Evolutionary conservation across 495 filamentous ascomycete genomes (phyloP), one percentile per base, ranked within the genome.

Genomic region (Hypoxylon crocopeplum): DNA sequence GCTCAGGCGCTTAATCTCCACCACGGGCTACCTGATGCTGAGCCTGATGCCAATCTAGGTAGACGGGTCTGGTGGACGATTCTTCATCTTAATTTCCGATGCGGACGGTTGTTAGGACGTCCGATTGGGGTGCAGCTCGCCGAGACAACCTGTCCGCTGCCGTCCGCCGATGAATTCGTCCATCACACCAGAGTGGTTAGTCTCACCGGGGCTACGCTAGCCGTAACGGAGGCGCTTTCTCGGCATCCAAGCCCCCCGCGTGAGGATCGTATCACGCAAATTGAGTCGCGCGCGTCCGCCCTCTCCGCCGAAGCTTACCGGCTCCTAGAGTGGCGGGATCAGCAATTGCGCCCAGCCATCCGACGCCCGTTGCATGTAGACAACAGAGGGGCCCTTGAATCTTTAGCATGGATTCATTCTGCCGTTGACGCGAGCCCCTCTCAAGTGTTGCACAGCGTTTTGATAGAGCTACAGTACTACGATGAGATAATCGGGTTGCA

Each of bases 11-110:
- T 74, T 2, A 62, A 71, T 41, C 33, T 64, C 10, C 49, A 69
- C 34, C 27, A 30, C n/a, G 46, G 55, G n/a, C 27, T 56, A 15
- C 49, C 21, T 4, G 51, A 54, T 3, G 38, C 52, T 15, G 39
- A 49, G 21, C 12, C 38, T 1, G 48, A 54, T 7, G 48, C 56
- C 15, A 30, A 58, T 13, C 24, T 62, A 15, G 52, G 51, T 12
- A 52, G 48, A 19, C 62, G 59, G 5, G 36, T 72, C 12, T 74
- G 70, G 72, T 72, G 72, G 72, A 71, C 66, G 0, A 49, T 74
- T 7, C 27, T 68, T 45, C 70, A 68, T 39, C 62, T 74, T 1
- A 70, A 72, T 47, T 72, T 69, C 38, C 68, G 68, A n/a, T 72
- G 72, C 42, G 68, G 68, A 7, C 54, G 70, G 42, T 54, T 71